Conservation (phyloP, 257 asterid genomes). For the Oldenlandia corymbosa region DNA sequence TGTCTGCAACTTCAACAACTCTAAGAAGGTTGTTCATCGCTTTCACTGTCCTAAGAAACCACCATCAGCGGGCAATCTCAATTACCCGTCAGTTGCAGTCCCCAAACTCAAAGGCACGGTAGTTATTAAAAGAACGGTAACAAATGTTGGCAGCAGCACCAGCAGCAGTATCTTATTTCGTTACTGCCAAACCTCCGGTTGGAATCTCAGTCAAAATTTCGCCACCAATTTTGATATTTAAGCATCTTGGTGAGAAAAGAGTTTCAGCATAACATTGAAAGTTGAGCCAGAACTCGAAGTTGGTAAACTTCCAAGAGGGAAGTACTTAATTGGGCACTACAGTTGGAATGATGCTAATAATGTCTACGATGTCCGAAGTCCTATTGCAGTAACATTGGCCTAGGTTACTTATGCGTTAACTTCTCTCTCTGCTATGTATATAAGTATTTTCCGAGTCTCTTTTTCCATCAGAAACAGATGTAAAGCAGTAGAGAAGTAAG, state of each 20-base stretch:
- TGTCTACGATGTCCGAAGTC: constrained; percentile 33
- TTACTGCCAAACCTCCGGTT: constrained; percentile 48
- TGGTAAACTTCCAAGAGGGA: constrained; percentile 3
- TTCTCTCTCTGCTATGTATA: too few relatives aligned
- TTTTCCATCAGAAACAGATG: not conserved
- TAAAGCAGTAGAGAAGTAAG: too few relatives aligned
- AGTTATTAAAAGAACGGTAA: constrained; percentile 52
- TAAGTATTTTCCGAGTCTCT: not conserved
- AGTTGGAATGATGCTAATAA: constrained; percentile 38
- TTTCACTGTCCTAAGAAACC: constrained; percentile 49
- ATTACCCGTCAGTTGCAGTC: constrained; percentile 73
- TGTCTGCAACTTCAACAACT: constrained; percentile 40
- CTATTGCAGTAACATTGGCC: constrained; percentile 39
- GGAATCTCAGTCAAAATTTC: constrained; percentile 58
- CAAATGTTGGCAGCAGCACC: constrained; percentile 54
- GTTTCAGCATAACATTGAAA: constrained; percentile 57
- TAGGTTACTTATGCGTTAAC: constrained; percentile 9
- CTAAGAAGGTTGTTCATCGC: constrained; percentile 26
- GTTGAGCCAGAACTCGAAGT: constrained; percentile 10
- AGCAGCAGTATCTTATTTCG: constrained; percentile 56
- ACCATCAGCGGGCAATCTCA: constrained; percentile 37
- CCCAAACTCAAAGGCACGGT: constrained; percentile 44
- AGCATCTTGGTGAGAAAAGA: constrained; percentile 42
- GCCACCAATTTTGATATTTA: constrained; percentile 54
- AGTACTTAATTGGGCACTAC: constrained; percentile 36